phyloP scores from a whole-genome alignment of 1,284 basidiomycete species.

The Rhodotorula sp. region DNA sequence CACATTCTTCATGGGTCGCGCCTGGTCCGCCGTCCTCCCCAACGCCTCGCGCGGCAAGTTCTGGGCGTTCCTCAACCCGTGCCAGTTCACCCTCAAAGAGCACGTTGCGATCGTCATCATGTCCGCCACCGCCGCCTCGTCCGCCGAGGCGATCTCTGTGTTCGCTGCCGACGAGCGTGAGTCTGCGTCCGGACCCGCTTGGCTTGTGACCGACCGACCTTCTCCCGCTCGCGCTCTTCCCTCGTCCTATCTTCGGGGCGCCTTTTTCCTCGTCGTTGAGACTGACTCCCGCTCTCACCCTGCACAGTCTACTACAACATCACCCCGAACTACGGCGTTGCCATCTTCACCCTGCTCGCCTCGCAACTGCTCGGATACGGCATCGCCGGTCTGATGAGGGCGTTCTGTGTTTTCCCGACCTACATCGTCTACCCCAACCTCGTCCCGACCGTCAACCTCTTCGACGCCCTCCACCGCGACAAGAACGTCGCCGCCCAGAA shows the following conservation, averaged over 20 bases:
- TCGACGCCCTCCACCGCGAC: constrained; percentile 60
- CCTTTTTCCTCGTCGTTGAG: neutral
- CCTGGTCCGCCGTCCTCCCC: constrained; percentile 31
- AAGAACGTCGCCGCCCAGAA: constrained; percentile 46
- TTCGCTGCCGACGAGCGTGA: constrained; percentile 60
- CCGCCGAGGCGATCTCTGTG: constrained; percentile 65
- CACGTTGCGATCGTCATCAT: constrained; percentile 54
- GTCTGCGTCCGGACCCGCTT: neutral
- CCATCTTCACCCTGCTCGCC: constrained; percentile 24
- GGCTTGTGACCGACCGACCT: too few relatives aligned
- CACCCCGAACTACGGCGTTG: constrained; percentile 55
- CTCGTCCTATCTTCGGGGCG: too few relatives aligned
- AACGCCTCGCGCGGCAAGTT: constrained; percentile 31
- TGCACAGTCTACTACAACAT: constrained; percentile 57
- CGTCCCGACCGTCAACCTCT: constrained; percentile 58
- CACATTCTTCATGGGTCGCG: constrained; percentile 37
- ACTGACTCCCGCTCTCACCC: neutral
- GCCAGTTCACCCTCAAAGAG: constrained; percentile 43
- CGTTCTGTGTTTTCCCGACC: constrained; percentile 40
- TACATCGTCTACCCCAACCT: constrained; percentile 41
- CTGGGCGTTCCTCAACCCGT: constrained; percentile 42
- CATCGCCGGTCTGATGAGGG: constrained; percentile 36
- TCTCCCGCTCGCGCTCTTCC: too few relatives aligned
- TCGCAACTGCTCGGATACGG: constrained; percentile 31
- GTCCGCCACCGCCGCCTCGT: constrained; percentile 63